Evolutionary conservation across 257 asterid genomes (phyloP), one percentile per base, ranked within the genome.

Genomic region (Avicennia marina): DNA sequence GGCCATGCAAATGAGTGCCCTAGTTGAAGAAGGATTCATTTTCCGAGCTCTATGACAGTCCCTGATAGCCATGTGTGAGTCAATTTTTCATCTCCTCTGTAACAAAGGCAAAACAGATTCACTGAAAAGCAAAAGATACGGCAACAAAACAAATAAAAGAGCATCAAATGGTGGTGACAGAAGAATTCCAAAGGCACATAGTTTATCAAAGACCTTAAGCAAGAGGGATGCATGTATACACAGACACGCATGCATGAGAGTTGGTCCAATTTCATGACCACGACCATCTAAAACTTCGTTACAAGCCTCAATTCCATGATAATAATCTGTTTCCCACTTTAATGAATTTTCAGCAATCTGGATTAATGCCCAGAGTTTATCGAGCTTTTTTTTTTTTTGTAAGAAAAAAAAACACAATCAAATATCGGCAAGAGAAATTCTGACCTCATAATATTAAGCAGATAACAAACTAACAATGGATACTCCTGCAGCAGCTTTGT

Each of bases 31-130:
- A 52, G 89, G 81, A 62, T 82, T 70, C 51, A 84, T 65, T 67
- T 70, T 79, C 55, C 87, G 76, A 69, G 97, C 99, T 69, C 73
- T 71, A 67, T 72, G 79, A 67, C 93, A 89, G 72, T 93, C 99
- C 81, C 91, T 80, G 63, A 89, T 74, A 43, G 97, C 90, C 94
- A 93, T 79, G 71, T 86, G 81, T 5, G 79, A 72, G 69, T 93
- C 97, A 78, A 73, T 82, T 79, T 76, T 89, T 97, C 97, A 93
- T 66, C 71, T 79, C 40, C 97, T 75, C 99, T 93, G 81, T 41
- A 54, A 57, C 60, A 67, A 22, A 47, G 25, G 21, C 13, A 33
- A 41, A 43, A 40, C 7, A 39, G 31, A 51, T 66, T 48, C 19
- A 70, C 36, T 39, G 22, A 52, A 66, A 44, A 53, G 29, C 2